Evolutionary conservation across 805 yeast species (phyloP).

Genomic region (Candida takata): DNA sequence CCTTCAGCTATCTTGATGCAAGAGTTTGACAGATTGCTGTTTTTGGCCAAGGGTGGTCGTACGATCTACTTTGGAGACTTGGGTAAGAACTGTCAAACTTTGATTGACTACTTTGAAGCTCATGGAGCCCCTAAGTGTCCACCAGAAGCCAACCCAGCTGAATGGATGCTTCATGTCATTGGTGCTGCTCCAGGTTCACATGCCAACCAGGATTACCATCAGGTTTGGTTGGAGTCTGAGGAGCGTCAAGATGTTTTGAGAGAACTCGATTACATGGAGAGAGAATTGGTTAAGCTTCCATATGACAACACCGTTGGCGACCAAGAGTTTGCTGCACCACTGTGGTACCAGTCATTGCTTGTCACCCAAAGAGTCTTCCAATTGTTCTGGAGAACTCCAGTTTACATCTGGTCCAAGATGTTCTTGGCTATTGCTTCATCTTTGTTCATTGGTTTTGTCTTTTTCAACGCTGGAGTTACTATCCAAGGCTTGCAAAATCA

Average conservation of each 20-base stretch:
- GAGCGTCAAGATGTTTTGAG: conserved; percentile 51
- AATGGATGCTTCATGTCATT: conserved; percentile 86
- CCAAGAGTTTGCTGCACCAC: conserved; percentile 39
- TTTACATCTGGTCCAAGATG: conserved; percentile 53
- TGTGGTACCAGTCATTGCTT: conserved; percentile 33
- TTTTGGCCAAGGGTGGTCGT: conserved; percentile 63
- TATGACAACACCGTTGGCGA: conserved; percentile 27
- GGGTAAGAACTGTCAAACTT: conserved; percentile 44
- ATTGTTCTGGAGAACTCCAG: conserved; percentile 65
- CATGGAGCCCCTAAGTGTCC: conserved; percentile 67
- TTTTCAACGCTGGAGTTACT: conserved; percentile 59
- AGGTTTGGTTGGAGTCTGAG: conserved; percentile 43
- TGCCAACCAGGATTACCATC: conserved; percentile 63
- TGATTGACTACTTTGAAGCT: conserved; percentile 59
- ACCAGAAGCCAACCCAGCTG: conserved; percentile 68
- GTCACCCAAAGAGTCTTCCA: conserved; percentile 51
- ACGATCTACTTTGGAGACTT: conserved; percentile 73
- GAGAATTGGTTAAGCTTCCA: conserved; percentile 39
- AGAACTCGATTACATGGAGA: conserved; percentile 62
- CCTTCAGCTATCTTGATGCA: conserved; percentile 76
- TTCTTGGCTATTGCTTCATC: conserved; percentile 48
- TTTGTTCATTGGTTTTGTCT: conserved; percentile 66
- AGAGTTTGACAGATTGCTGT: conserved; percentile 70
- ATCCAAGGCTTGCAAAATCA: conserved; percentile 74
- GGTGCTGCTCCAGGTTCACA: conserved; percentile 81